Evolutionary conservation across 2,329 filamentous ascomycete species (phyloP).

Genomic region (Xylariales sp.): DNA sequence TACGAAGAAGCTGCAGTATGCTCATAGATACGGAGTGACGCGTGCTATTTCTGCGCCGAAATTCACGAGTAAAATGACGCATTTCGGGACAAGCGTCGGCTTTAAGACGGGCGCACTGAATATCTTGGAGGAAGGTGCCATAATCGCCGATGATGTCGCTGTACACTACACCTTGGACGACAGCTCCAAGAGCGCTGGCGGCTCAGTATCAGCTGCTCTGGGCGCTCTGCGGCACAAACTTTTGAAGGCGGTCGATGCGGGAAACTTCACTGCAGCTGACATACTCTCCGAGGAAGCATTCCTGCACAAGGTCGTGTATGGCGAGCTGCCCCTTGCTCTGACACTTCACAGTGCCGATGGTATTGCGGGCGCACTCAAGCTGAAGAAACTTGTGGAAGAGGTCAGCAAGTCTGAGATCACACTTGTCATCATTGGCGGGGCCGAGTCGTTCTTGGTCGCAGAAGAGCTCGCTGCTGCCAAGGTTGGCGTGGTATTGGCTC

Average conservation of each 20-base stretch:
- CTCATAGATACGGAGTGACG: constrained; percentile 53
- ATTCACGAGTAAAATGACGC: constrained; percentile 35
- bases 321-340: constrained; percentile 50
- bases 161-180: constrained; percentile 55
- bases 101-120: constrained; percentile 48
- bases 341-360: constrained; percentile 59
- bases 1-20: constrained; percentile 50
- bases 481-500: constrained; percentile 57
- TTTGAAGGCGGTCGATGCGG: constrained; percentile 41
- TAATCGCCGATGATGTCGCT: constrained; percentile 51
- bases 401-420: constrained; percentile 31
- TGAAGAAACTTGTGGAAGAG: constrained; percentile 53
- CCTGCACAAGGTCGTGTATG: constrained; percentile 49
- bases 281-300: constrained; percentile 45
- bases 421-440: constrained; percentile 57
- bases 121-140: constrained; percentile 40
- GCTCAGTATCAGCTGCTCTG: constrained; percentile 50
- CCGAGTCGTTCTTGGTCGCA: constrained; percentile 58
- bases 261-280: constrained; percentile 31
- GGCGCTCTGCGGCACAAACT: constrained; percentile 49
- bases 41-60: constrained; percentile 53
- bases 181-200: constrained; percentile 36
- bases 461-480: constrained; percentile 49
- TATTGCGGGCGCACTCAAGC: constrained; percentile 53
- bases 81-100: constrained; percentile 55